Evolutionary conservation across 129 eudicot species (phyloP).

Genomic region (carrot (Daucus carota)): DH1_v3.0 NC_030383.2:64291501-64292000

Average conservation of each 20-base stretch:
- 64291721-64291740: not conserved
- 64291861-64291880: not conserved
- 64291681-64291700: not conserved
- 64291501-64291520: too few relatives aligned
- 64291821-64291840: not conserved
- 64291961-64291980: constrained; percentile 12
- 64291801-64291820: not conserved
- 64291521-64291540: not conserved
- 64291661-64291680: too few relatives aligned
- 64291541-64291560: not conserved
- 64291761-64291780: not conserved
- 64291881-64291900: not conserved
- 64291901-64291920: not conserved
- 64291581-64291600: not conserved
- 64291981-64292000: constrained; percentile 14
- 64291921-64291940: not conserved
- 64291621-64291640: not conserved
- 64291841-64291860: not conserved
- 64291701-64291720: not conserved
- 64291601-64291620: not conserved
- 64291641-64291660: not conserved
- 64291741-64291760: too few relatives aligned
- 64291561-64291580: not conserved
- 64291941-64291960: constrained; percentile 1
- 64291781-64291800: not conserved